Evolutionary conservation across 2,329 filamentous ascomycete genomes (phyloP).

Genomic region (Ophiosphaerella narmari): DNA sequence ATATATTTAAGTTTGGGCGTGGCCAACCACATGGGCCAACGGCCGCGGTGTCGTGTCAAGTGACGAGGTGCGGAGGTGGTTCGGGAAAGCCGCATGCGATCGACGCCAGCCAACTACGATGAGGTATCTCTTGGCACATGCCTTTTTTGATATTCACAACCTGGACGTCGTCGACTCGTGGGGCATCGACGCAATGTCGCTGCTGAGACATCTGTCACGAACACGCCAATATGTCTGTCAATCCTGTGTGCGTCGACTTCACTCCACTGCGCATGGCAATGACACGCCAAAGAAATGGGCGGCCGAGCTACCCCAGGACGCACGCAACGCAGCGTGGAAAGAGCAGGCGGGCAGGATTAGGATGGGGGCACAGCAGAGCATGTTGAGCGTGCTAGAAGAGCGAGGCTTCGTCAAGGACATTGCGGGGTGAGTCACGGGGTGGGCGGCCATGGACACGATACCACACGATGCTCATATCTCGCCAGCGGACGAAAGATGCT

Average conservation of each 20-base stretch:
- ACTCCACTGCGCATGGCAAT: slow-evolving; percentile 26
- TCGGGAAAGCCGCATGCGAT: slow-evolving; percentile 23
- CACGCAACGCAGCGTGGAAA: slow-evolving; percentile 29
- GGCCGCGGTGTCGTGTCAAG: slow-evolving; percentile 16
- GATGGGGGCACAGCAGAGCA: slow-evolving; percentile 42
- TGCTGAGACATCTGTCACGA: slow-evolving; percentile 34
- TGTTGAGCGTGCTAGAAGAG: slow-evolving; percentile 70
- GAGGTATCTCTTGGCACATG: slow-evolving; percentile 15
- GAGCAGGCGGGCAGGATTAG: slow-evolving; percentile 34
- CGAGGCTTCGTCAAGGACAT: slow-evolving; percentile 75
- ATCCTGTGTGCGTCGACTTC: slow-evolving; percentile 30
- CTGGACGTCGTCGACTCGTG: slow-evolving; percentile 7
- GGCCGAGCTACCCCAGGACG: slow-evolving; percentile 19
- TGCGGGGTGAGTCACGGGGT: slow-evolving; percentile 63
- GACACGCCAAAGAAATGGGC: slow-evolving; percentile 20
- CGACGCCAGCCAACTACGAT: slow-evolving; percentile 23
- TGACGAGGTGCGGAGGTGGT: slow-evolving; percentile 31
- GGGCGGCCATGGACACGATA: slow-evolving; percentile 4
- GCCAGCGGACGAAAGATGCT: slow-evolving; percentile 57
- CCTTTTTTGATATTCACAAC: slow-evolving; percentile 23
- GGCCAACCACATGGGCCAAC: no score
- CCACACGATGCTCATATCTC: slow-evolving; percentile 13
- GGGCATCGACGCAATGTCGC: slow-evolving; percentile 34
- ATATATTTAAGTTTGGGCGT: no score
- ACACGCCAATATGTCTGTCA: slow-evolving; percentile 32